phyloP scores from a whole-genome alignment of 306 rosid species.

The Senna siamea region DNA sequence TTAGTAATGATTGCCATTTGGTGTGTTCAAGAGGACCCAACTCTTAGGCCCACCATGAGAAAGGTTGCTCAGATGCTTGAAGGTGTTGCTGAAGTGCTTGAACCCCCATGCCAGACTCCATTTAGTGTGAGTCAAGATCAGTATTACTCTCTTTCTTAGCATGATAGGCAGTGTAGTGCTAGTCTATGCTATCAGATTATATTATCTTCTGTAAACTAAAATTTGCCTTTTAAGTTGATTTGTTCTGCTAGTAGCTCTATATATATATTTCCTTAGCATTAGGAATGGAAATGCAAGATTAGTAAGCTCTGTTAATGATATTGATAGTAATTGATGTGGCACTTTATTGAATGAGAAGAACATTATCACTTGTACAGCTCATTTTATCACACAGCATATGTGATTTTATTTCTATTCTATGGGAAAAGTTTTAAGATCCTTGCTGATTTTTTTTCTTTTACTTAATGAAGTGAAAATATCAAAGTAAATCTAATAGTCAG shows the following conservation, averaged over 20 bases:
- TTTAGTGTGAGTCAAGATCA: conserved; percentile 9
- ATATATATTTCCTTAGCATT: neutral
- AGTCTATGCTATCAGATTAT: neutral
- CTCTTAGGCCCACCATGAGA: conserved; percentile 46
- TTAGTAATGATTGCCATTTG: conserved; percentile 41
- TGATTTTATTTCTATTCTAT: neutral
- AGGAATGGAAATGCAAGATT: neutral
- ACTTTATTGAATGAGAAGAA: neutral
- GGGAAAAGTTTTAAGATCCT: neutral
- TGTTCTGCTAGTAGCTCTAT: neutral
- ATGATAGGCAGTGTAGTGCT: neutral
- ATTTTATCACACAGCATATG: neutral
- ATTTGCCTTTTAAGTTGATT: neutral
- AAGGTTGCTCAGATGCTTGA: conserved; percentile 49
- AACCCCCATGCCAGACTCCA: conserved; percentile 39
- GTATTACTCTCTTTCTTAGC: neutral
- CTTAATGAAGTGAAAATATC: too few relatives aligned
- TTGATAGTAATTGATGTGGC: too few relatives aligned
- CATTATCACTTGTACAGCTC: neutral
- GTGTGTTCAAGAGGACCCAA: conserved; percentile 53
- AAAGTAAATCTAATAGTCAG: too few relatives aligned
- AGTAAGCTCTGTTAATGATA: neutral
- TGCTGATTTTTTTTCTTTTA: too few relatives aligned
- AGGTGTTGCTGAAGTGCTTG: conserved; percentile 44
- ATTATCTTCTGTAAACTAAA: neutral